Base-by-base conservation (phyloP, 352 stramenopile species). In the Pythium utonaiense region DNA sequence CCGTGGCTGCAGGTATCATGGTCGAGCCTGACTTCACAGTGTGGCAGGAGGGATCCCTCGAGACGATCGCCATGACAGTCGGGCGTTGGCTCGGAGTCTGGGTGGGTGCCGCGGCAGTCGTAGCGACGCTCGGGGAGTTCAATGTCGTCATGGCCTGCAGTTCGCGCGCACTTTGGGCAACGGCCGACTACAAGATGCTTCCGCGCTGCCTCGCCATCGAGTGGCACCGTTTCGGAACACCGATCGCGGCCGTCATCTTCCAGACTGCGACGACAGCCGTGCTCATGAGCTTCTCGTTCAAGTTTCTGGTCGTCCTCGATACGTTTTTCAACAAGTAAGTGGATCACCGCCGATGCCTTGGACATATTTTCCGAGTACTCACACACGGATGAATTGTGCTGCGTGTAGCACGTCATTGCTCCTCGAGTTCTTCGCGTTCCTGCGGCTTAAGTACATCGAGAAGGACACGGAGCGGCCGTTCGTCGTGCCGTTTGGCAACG, bases 311-410 rank as follows among this genome's bases (percentile, higher is more conserved):
- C 19, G 77, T 93, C 14, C 60, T 94, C 10, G 85, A 94, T 64
- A 95, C 85, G 0, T 89, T 91, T 60, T 93, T 91, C 72, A 94
- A 94, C 80, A 94, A 94, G 80, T 92, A 73, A 52, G 80, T 87
- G 6, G 21, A 25, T 7, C 16, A 14, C 14, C 12, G 33, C 38
- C 14, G 48, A 17, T 60, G 16, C 3, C n/a, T n/a, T n/a, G n/a
- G n/a, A n/a, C n/a, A n/a, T n/a, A n/a, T n/a, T n/a, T n/a, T n/a
- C n/a, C n/a, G n/a, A n/a, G n/a, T n/a, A n/a, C n/a, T n/a, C n/a
- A n/a, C n/a, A n/a, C n/a, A n/a, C n/a, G n/a, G n/a, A n/a, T n/a
- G n/a, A n/a, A 40, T 27, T 76, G 31, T 65, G 85, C 69, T 67
- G 17, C 22, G 36, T 66, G 80, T 62, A 91, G 64, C 33, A 67